Evolutionary conservation across 2,329 filamentous ascomycete species (phyloP).

Genomic region (Malbranchea cinnamomea): DNA sequence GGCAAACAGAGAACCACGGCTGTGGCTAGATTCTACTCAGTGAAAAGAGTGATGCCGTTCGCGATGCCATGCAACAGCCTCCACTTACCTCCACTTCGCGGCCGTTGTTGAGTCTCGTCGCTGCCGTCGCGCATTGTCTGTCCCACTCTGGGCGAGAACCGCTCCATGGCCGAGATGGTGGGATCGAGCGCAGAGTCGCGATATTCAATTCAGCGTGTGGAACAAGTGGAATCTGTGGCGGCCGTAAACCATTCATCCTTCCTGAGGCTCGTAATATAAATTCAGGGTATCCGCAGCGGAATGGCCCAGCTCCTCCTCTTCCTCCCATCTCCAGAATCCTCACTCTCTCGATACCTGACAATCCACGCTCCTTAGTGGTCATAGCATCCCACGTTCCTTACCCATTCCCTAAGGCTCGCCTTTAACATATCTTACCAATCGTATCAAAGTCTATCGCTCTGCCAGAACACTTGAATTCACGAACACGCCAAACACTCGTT

Average conservation of each 20-base stretch:
- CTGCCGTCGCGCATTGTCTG: neutral
- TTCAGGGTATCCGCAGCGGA: neutral
- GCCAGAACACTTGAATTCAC: neutral
- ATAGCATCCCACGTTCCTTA: neutral
- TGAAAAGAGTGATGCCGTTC: too few species aligned
- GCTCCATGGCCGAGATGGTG: neutral
- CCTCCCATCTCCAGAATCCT: neutral
- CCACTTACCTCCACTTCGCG: too few species aligned
- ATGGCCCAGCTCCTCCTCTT: neutral
- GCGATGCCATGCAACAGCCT: too few species aligned
- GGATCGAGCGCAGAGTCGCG: neutral
- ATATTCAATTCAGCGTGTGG: neutral
- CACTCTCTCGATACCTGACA: neutral
- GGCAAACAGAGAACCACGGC: too few species aligned
- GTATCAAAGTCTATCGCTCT: neutral
- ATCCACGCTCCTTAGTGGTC: neutral
- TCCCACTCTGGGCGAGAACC: neutral
- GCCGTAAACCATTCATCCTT: neutral
- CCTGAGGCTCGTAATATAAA: constrained; percentile 1
- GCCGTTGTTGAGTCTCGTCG: too few species aligned
- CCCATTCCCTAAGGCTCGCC: neutral
- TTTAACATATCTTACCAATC: neutral
- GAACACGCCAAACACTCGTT: neutral
- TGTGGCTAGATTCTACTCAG: too few species aligned
- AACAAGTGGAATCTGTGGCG: neutral